Evolutionary conservation across 345 rosid species (phyloP).

Genomic region (Alliaria petiolata): DNA sequence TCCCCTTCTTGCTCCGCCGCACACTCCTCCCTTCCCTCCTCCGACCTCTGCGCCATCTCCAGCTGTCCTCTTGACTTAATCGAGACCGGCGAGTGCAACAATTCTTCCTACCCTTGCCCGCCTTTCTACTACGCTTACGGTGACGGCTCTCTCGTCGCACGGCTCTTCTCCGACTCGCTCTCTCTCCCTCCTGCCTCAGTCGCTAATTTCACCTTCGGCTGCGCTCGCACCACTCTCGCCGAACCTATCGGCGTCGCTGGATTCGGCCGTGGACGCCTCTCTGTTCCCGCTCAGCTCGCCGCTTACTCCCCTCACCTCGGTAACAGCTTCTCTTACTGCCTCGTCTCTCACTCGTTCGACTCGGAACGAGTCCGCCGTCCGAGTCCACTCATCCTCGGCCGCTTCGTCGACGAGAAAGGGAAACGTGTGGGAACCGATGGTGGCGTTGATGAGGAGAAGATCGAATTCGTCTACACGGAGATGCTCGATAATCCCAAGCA

Average conservation of each 20-base stretch:
- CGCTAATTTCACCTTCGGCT: slow-evolving; percentile 76
- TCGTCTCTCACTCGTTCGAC: slow-evolving; percentile 85
- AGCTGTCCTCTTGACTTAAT: slow-evolving; percentile 76
- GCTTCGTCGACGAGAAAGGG: slow-evolving; percentile 45
- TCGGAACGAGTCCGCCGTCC: slow-evolving; percentile 57
- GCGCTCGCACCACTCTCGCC: slow-evolving; percentile 79
- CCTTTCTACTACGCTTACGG: slow-evolving; percentile 90
- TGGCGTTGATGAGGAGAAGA: neutral
- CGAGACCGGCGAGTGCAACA: slow-evolving; percentile 63
- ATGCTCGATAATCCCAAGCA: slow-evolving; percentile 76
- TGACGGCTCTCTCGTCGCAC: slow-evolving; percentile 80
- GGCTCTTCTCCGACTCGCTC: slow-evolving; percentile 53
- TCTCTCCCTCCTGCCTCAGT: slow-evolving; percentile 45
- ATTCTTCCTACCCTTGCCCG: slow-evolving; percentile 60
- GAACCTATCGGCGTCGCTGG: slow-evolving; percentile 98
- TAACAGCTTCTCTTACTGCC: slow-evolving; percentile 77
- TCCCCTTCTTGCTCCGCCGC: slow-evolving; percentile 80
- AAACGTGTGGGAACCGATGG: slow-evolving; percentile 11
- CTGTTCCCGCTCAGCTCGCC: slow-evolving; percentile 77
- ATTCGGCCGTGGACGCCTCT: slow-evolving; percentile 82
- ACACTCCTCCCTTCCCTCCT: slow-evolving; percentile 62
- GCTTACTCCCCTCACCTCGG: slow-evolving; percentile 63
- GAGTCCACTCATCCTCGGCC: slow-evolving; percentile 92
- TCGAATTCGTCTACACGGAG: slow-evolving; percentile 54
- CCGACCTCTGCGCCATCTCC: slow-evolving; percentile 81